Evolutionary conservation across 208 protist genomes (phyloP).

Genomic region (Herpetomonas samuelpessoai): DNA sequence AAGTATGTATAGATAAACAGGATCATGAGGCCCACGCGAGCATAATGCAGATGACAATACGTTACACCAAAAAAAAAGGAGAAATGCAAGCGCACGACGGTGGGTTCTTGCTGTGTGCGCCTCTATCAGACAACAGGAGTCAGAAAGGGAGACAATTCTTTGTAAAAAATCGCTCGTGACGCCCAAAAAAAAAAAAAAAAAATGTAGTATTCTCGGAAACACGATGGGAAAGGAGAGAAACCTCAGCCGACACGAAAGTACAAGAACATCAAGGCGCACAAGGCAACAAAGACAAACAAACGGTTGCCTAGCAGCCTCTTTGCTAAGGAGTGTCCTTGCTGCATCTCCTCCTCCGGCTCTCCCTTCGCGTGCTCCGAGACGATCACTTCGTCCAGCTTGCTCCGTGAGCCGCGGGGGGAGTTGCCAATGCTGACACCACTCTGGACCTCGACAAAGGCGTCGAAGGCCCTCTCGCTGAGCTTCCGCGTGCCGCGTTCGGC

Average conservation of each 20-base stretch:
- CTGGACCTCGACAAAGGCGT: neutral
- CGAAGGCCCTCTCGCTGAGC: neutral
- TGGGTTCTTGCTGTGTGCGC: too few species aligned
- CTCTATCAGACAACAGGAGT: too few species aligned
- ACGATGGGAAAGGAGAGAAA: too few species aligned
- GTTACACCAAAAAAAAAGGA: too few species aligned
- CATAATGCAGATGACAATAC: too few species aligned
- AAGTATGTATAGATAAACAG: neutral
- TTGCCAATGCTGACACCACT: neutral
- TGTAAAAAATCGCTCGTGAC: too few species aligned
- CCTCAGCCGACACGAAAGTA: neutral
- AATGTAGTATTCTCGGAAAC: too few species aligned
- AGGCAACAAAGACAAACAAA: neutral
- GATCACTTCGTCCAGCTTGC: neutral
- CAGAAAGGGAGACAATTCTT: too few species aligned
- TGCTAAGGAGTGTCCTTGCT: neutral
- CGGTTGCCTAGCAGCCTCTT: neutral
- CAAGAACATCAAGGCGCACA: slow-evolving; percentile 3
- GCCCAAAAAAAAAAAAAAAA: too few species aligned
- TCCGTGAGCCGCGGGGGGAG: neutral
- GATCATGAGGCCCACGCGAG: too few species aligned
- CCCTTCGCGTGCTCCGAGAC: neutral
- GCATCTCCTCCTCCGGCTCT: neutral
- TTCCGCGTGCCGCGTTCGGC: too few species aligned
- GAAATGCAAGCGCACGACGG: too few species aligned